Conservation (phyloP, 371 early-diverging fungal genomes). For the Apophysomyces trapeziformis region DNA sequence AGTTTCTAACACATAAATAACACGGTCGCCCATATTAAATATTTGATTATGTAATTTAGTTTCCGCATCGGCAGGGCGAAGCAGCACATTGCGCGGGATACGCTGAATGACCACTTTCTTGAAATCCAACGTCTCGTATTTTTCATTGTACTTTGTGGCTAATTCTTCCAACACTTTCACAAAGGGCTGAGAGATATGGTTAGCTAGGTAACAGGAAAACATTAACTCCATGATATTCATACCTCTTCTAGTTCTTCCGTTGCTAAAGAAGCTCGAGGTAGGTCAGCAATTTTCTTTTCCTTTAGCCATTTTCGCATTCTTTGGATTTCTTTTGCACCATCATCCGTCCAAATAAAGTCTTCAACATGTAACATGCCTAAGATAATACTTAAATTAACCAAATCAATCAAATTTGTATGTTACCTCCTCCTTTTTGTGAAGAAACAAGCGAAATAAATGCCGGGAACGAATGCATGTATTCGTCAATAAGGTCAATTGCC, state of each 20-base stretch:
- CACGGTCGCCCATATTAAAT: conserved; percentile 90
- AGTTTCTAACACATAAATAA: conserved; percentile 75
- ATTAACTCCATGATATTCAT: background rate
- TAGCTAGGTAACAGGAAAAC: background rate
- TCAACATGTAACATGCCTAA: conserved; percentile 29
- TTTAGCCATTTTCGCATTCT: conserved; percentile 74
- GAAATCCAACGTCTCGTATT: conserved; percentile 42
- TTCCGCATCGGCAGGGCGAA: conserved; percentile 81
- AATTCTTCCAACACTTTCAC: conserved; percentile 62
- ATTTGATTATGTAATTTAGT: conserved; percentile 72
- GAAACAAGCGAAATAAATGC: conserved; percentile 74
- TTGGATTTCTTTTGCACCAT: conserved; percentile 28
- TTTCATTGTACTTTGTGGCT: conserved; percentile 41
- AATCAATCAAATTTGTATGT: background rate
- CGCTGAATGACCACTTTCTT: conserved; percentile 65
- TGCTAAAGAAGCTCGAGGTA: conserved; percentile 72
- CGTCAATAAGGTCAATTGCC: conserved; percentile 73
- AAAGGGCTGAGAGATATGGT: conserved; percentile 21
- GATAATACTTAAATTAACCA: background rate
- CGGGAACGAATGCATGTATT: conserved; percentile 75
- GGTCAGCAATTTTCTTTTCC: conserved; percentile 59
- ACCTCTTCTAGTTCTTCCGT: conserved; percentile 71
- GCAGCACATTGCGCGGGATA: conserved; percentile 67
- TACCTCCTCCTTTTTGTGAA: conserved; percentile 36
- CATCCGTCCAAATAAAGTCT: conserved; percentile 42